Conservation (phyloP, 148 eudicot genomes). For the Rheum nobile region DNA sequence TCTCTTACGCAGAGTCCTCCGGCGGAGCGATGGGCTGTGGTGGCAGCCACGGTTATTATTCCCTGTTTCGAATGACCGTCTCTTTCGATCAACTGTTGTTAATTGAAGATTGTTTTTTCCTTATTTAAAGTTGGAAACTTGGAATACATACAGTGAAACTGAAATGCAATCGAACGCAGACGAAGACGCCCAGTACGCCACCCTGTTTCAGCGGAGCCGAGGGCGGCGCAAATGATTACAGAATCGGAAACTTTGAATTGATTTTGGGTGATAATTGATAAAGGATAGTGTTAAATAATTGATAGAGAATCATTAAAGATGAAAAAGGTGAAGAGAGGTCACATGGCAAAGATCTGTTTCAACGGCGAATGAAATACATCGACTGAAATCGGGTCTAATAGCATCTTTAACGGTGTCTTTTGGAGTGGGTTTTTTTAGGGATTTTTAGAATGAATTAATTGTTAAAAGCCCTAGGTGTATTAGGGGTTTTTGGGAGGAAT, state of each 20-base stretch:
- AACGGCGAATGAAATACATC: neutral
- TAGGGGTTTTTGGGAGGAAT: too few species aligned
- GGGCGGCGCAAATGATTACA: neutral
- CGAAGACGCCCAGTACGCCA: neutral
- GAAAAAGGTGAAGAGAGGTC: neutral
- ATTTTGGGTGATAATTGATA: neutral
- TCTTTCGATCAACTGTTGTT: neutral
- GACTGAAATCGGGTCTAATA: neutral
- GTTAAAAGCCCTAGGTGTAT: too few species aligned
- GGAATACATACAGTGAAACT: neutral
- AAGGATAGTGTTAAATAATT: neutral
- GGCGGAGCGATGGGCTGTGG: neutral
- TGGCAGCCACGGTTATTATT: neutral
- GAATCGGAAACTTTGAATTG: neutral
- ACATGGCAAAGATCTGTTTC: neutral
- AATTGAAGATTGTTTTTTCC: neutral
- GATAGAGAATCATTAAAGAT: neutral
- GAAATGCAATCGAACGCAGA: neutral
- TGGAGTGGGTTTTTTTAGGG: too few species aligned
- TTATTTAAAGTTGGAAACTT: neutral
- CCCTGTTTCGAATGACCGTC: neutral
- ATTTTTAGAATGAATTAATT: too few species aligned
- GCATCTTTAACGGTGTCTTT: too few species aligned
- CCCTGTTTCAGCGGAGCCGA: neutral
- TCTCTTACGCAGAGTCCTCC: neutral